Percentiles rank a stretch among this genome's conserved stretches.
Evolutionary conservation across 1,284 basidiomycete species (phyloP).

Genomic region (Melampsora larici-populina): DNA sequence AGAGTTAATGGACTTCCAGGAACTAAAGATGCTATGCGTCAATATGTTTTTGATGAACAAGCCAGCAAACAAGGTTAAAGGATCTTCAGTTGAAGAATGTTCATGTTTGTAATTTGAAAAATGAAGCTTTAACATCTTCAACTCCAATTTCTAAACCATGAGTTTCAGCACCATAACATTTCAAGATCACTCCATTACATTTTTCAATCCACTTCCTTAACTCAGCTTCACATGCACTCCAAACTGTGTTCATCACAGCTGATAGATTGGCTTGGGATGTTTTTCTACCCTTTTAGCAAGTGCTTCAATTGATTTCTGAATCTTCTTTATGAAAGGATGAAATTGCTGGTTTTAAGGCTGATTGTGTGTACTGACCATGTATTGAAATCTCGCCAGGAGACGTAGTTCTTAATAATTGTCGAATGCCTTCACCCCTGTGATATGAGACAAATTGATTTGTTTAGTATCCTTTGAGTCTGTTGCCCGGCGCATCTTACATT

Average conservation of each 20-base stretch:
- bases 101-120: constrained; percentile 51
- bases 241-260: constrained; percentile 74
- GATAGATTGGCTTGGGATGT: constrained; percentile 67
- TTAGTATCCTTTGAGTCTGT: not conserved
- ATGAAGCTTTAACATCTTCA: constrained; percentile 72
- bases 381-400: constrained; percentile 74
- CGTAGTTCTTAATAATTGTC: constrained; percentile 75
- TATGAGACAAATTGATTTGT: not conserved
- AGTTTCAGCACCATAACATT: constrained; percentile 67
- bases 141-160: constrained; percentile 69
- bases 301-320: constrained; percentile 74
- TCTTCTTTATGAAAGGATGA: constrained; percentile 86
- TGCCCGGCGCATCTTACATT: too few relatives aligned
- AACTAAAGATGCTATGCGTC: constrained; percentile 9
- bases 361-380: constrained; percentile 72
- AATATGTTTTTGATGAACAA: not conserved
- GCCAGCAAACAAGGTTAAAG: too few relatives aligned
- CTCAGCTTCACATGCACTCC: constrained; percentile 82
- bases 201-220: constrained; percentile 68
- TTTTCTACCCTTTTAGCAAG: constrained; percentile 90
- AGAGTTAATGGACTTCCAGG: constrained; percentile 12
- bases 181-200: constrained; percentile 66
- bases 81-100: not conserved
- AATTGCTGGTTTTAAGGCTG: constrained; percentile 73
- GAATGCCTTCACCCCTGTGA: constrained; percentile 85